Base-by-base conservation (phyloP, 1,284 basidiomycete genomes). In the Testicularia cyperi region DNA sequence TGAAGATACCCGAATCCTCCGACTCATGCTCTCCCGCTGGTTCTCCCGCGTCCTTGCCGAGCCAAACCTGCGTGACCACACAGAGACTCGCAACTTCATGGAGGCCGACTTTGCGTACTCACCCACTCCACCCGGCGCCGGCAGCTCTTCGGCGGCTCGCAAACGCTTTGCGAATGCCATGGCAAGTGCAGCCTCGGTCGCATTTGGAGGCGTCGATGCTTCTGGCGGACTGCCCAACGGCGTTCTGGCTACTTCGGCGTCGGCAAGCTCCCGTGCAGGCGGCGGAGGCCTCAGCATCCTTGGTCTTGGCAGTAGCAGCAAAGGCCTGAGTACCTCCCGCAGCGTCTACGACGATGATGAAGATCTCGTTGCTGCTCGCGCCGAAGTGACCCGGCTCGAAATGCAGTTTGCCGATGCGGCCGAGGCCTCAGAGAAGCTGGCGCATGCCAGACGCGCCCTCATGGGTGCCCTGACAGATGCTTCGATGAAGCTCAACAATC, bases 41-140 rank as follows among this genome's bases (percentile, higher is more conserved):
- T 66, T 74, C 30, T 41, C 40, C 3, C 56, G 70, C 5, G 27
- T 72, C 12, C 41, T 65, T 1, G 51, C 45, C 6, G 62, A 74
- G 16, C 56, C 64, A 0, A 23, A 32, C 5, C 43, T 73, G 2
- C 38, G 64, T 16, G 58, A 65, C 31, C 60, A 70, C 46, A 53
- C 49, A 6, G 72, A 74, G 41, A 68, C 64, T 19, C 55, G 69
- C 33, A 57, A 46, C 15, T 60, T 74, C 18, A 48, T 74, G 45
- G 72, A 74, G 30, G 58, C 70, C 25, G 67, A 73, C 38, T 74
- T 67, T 40, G 58, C 58, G 37, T 74, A 74, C 30, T 47, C 55
- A 20, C 72, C 72, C 6, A 47, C 54, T 1, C 51, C 60, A 2
- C 67, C 67, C 1, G 48, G 52, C 8, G 44, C 56, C 5, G 60